These are phyloP conservation scores for Hymenoscyphus occultus DNA, from an alignment of 2,329 filamentous ascomycete genomes.

Conservation along the genomic window DNA sequence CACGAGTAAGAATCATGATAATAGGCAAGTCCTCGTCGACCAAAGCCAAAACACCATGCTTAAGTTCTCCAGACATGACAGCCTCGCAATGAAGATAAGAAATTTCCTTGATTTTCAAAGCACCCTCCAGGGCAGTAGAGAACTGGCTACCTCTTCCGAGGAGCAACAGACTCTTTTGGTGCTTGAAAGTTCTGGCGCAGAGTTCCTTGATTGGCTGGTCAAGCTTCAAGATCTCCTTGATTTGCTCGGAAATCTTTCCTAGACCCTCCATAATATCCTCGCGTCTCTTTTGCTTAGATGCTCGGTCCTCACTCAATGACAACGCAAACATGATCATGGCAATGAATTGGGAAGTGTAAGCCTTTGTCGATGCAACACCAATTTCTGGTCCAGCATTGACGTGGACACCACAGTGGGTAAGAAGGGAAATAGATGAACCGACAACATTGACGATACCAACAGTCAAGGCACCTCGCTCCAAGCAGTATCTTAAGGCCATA, in stretches of 20 bases:
- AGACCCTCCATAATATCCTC: constrained; percentile 97
- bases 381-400: constrained; percentile 99
- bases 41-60: constrained; percentile 95
- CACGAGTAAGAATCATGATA: constrained; percentile 98
- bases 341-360: constrained; percentile 98
- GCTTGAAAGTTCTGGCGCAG: constrained; percentile 87
- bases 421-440: constrained; percentile 95
- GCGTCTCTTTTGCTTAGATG: constrained; percentile 86
- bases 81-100: constrained; percentile 99
- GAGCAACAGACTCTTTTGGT: constrained; percentile 93
- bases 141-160: constrained; percentile 95
- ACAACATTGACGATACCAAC: constrained; percentile 99
- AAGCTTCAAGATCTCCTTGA: constrained; percentile 86
- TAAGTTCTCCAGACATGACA: constrained; percentile 99
- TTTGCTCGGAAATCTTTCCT: constrained; percentile 81
- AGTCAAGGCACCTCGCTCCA: constrained; percentile 94
- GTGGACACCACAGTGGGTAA: constrained; percentile 99
- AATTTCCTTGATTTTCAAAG: constrained; percentile 99
- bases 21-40: constrained; percentile 98
- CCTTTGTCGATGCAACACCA: constrained; percentile 98
- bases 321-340: constrained; percentile 99
- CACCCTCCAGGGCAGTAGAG: constrained; percentile 94
- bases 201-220: constrained; percentile 93
- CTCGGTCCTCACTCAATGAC: constrained; percentile 92
- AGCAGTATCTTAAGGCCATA: constrained; percentile 94